Base-by-base conservation (phyloP, 2,329 filamentous ascomycete species). In the Fusarium continuum region DNA sequence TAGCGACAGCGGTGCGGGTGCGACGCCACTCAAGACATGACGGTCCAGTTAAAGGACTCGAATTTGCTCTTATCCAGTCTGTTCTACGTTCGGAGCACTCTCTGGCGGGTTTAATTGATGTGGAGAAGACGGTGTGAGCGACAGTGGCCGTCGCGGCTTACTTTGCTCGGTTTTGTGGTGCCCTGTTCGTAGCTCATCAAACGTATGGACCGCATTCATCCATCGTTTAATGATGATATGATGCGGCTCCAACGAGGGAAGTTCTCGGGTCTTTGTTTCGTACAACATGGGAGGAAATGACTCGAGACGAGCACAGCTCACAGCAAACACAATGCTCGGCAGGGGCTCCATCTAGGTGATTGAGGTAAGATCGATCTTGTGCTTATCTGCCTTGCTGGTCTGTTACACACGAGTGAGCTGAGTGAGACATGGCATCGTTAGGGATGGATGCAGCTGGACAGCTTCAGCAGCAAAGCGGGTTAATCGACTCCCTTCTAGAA, bases 1-100 rank as follows among this genome's bases (percentile, higher is more conserved):
- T 28, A 59, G 35, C 52, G 68, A 70, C 68, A 69, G 40, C 52
- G 44, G 48, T 28, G 43, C 49, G 47, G 56, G 52, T 59, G 51
- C 40, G 44, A 65, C 61, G 61, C 62, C 52, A 65, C 52, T 45
- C 22, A 32, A 34, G 31, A 58, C 44, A 47, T 43, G 16, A 23
- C 40, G 17, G 35, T 38, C 64, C 60, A 64, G 31, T 64, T 22
- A 52, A 43, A 53, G 34, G 46, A 43, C 50, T 50, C 39, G 46
- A 56, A 59, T 41, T 48, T 31, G 22, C 35, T 46, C 34, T 50
- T 64, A 32, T 9, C 16, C 31, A 8, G 43, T 28, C 28, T 39
- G 41, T 60, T 40, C 38, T 40, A 16, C 34, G 20, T 25, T 31
- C 26, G 10, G 34, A 41, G 44, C 32, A 29, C 8, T 41, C 23